Percentiles rank a stretch among this genome's conserved stretches.
Evolutionary conservation across 164 flowering plant species (phyloP).

Genomic region (Brasenia schreberi): DNA sequence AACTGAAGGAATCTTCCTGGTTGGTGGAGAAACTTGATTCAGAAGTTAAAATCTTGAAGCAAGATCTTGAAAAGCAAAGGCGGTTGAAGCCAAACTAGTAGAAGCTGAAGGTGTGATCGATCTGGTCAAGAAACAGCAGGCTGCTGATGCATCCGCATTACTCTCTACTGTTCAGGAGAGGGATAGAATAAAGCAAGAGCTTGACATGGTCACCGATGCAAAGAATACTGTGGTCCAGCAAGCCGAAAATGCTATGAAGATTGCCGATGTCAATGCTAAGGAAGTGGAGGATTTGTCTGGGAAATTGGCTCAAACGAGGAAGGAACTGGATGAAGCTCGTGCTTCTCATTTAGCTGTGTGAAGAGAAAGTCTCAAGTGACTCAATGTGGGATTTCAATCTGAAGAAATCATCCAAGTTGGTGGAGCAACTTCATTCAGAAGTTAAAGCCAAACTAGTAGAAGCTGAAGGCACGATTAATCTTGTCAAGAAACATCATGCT

Average conservation of each 20-base stretch:
- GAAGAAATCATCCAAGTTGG: no score
- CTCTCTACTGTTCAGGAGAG: background rate
- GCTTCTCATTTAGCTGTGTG: background rate
- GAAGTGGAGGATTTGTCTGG: conserved; percentile 56
- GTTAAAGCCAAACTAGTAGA: conserved; percentile 16
- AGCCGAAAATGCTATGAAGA: background rate
- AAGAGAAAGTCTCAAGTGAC: conserved; percentile 43
- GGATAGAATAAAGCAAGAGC: background rate
- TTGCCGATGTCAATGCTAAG: conserved; percentile 55
- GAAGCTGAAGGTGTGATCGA: conserved; percentile 24
- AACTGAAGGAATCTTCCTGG: conserved; percentile 28
- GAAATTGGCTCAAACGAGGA: conserved; percentile 35
- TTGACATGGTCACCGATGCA: background rate
- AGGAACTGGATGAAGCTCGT: background rate
- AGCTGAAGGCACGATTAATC: conserved; percentile 12
- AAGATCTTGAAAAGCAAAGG: conserved; percentile 20
- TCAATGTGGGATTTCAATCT: conserved; percentile 32
- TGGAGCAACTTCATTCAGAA: no score
- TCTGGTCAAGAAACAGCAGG: conserved; percentile 12
- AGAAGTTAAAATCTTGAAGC: conserved; percentile 45
- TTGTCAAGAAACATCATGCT: conserved; percentile 10
- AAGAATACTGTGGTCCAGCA: background rate
- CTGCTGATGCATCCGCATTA: background rate
- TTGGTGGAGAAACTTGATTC: conserved; percentile 29
- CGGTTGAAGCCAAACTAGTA: conserved; percentile 7